Evolutionary conservation across 2,329 filamentous ascomycete genomes (phyloP).

Genomic region (Aspergillus uvarum): DNA sequence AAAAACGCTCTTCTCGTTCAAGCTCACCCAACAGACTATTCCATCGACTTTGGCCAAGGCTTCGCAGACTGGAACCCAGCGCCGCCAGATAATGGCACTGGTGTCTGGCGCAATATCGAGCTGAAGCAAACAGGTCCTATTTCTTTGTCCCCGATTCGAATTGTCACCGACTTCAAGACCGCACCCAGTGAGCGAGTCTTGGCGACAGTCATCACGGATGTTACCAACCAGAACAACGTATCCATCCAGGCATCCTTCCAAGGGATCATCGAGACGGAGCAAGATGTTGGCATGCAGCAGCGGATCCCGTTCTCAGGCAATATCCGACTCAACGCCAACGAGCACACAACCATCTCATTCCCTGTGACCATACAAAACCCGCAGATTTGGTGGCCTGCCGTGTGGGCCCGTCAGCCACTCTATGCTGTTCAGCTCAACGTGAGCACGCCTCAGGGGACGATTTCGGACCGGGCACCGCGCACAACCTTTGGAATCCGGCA

Average conservation of each 20-base stretch:
- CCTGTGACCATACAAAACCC: slow-evolving; percentile 44
- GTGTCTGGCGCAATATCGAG: slow-evolving; percentile 61
- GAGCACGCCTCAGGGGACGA: slow-evolving; percentile 15
- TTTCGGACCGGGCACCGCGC: slow-evolving; percentile 37
- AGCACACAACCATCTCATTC: slow-evolving; percentile 43
- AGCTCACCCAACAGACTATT: slow-evolving; percentile 60
- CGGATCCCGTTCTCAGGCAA: slow-evolving; percentile 28
- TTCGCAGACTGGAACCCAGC: slow-evolving; percentile 65
- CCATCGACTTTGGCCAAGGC: slow-evolving; percentile 58
- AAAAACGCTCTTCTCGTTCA: slow-evolving; percentile 55
- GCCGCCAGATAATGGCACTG: slow-evolving; percentile 62
- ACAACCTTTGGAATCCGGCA: slow-evolving; percentile 55
- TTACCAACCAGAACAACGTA: slow-evolving; percentile 35
- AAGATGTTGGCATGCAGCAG: slow-evolving; percentile 13
- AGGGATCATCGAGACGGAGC: slow-evolving; percentile 19
- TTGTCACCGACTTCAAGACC: slow-evolving; percentile 45
- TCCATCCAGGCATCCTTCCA: slow-evolving; percentile 21
- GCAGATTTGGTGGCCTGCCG: slow-evolving; percentile 61
- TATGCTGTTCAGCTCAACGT: slow-evolving; percentile 43
- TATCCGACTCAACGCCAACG: slow-evolving; percentile 40
- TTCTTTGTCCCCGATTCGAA: slow-evolving; percentile 44
- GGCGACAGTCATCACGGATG: slow-evolving; percentile 33
- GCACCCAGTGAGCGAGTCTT: slow-evolving; percentile 37
- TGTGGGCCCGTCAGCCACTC: slow-evolving; percentile 59
- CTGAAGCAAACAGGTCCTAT: slow-evolving; percentile 57